Evolutionary conservation across 176 grass and related monocot genomes (phyloP), one percentile per base, ranked within the genome.

Genomic region (Saccharum officinarum): DNA sequence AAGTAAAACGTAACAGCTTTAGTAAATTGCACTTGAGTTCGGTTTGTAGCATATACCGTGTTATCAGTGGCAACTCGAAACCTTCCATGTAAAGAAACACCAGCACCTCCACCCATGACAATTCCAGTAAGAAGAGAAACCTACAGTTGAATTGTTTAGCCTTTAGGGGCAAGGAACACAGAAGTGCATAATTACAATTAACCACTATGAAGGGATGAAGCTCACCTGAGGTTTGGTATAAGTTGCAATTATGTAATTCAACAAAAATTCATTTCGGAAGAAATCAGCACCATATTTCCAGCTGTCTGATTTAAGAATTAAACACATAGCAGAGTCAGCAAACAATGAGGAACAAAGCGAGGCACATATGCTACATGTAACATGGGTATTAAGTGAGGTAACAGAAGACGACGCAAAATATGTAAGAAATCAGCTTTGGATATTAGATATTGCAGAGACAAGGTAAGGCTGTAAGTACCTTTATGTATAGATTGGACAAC

Each of bases 111-210:
- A 67, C 96, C 96, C 91, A 98, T 92, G 84, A 88, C 88, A 76
- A 95, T 98, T 85, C 93, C 91, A 87, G 86, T 34, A 82, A 98
- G 96, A 69, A 98, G 77, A 76, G 96, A 98, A 89, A 95, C 93
- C 96, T 98, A 84, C 10, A 89, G 73, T 31, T 76, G 65, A 67
- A 65, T 40, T 66, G 59, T 59, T 25, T 57, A 81, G 28, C 12
- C 73, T 80, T 80, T 76, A 70, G 42, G 14, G 50, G 50, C 47
- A 54, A n/a, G 44, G 39, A 52, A 65, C 22, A 52, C 22, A 73
- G 22, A 75, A 34, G 34, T 71, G 40, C 65, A 82, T 23, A n/a
- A 72, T 82, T 80, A 47, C 38, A 33, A 82, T 36, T 6, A 82
- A 89, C 50, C 37, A 77, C n/a, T 83, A 82, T 80, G 39, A 81